Conservation (phyloP, 345 rosid species). For the Kernera saxatilis region DNA sequence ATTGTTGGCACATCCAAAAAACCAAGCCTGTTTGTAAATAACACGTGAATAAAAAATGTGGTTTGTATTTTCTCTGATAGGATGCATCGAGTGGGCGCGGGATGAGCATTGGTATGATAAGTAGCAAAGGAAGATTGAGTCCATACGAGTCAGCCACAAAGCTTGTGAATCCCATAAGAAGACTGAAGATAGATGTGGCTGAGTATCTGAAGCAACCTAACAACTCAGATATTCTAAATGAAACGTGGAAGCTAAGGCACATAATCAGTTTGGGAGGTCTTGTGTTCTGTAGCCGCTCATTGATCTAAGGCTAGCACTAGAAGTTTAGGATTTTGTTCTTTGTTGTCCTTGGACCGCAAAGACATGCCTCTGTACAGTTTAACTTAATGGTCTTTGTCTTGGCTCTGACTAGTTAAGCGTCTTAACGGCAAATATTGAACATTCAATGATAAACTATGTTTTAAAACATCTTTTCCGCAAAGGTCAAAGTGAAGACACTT, state of each 20-base stretch:
- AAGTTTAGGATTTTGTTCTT: background rate
- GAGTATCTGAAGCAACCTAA: slow-evolving; percentile 54
- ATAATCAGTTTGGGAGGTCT: slow-evolving; percentile 65
- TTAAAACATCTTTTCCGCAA: no score
- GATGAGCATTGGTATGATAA: slow-evolving; percentile 35
- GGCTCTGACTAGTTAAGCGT: background rate
- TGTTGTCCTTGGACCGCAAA: background rate
- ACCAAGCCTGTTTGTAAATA: no score
- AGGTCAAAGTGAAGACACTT: no score
- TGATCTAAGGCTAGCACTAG: slow-evolving; percentile 8
- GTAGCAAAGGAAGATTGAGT: slow-evolving; percentile 86
- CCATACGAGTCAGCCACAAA: slow-evolving; percentile 36
- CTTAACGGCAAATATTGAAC: background rate
- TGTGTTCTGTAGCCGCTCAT: slow-evolving; percentile 47
- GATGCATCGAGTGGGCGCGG: slow-evolving; percentile 39
- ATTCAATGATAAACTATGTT: no score
- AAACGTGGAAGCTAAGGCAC: slow-evolving; percentile 63
- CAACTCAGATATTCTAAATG: slow-evolving; percentile 49
- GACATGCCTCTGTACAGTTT: slow-evolving; percentile 13
- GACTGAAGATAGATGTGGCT: slow-evolving; percentile 43
- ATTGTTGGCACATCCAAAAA: no score
- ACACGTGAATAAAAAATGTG: no score
- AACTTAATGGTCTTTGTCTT: background rate
- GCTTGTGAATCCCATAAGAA: slow-evolving; percentile 24
- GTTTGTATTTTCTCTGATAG: slow-evolving; percentile 29